A percentile compares a stretch with the other conserved stretches of the same genome.
Conservation (phyloP, 129 eudicot species). For the Sambucus nigra region DNA sequence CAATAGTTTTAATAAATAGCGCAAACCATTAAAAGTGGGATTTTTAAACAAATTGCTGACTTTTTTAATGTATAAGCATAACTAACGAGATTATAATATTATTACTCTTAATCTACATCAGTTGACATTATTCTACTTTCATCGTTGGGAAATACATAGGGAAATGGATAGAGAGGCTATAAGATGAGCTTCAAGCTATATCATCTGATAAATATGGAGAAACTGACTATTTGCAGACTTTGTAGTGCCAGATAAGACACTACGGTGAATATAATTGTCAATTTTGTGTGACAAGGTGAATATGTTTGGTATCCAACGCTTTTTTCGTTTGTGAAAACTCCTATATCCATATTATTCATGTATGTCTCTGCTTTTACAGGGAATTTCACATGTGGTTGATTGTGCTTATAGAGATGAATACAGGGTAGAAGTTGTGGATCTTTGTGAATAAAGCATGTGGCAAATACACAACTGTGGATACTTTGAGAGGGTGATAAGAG, state of each 20-base stretch:
- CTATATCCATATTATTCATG: neutral
- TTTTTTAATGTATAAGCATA: no score
- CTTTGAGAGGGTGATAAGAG: neutral
- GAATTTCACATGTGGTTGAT: conserved; percentile 37
- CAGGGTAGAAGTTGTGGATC: conserved; percentile 22
- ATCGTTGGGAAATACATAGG: conserved; percentile 26
- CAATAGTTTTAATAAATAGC: neutral
- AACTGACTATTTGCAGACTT: conserved; percentile 53
- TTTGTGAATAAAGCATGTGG: neutral
- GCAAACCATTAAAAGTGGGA: conserved; percentile 5
- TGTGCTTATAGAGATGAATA: conserved; percentile 72
- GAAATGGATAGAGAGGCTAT: conserved; percentile 36
- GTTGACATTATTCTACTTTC: conserved; percentile 3
- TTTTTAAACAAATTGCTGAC: no score
- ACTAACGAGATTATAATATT: neutral
- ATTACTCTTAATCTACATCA: neutral
- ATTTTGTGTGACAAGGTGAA: neutral
- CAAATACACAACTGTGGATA: neutral
- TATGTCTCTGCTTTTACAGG: conserved; percentile 27
- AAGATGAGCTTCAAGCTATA: conserved; percentile 68
- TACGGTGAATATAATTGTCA: conserved; percentile 34
- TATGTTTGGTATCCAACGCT: neutral
- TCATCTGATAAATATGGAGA: conserved; percentile 62
- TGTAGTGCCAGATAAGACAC: conserved; percentile 44
- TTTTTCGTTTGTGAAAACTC: neutral